phyloP scores from a whole-genome alignment of 371 early-diverging fungal species.

The Mucor mucedo region DNA sequence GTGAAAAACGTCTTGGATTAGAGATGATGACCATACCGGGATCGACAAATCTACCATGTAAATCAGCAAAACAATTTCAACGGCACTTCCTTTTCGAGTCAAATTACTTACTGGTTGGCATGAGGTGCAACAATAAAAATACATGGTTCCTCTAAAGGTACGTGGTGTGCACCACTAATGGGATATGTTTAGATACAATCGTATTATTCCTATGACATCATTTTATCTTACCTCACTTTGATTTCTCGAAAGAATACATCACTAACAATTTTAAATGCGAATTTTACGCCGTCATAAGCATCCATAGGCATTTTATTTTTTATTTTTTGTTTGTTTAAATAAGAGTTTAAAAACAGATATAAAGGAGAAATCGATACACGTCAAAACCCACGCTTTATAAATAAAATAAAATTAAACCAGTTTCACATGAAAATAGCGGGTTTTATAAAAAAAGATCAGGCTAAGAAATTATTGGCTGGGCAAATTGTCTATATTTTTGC shows the following conservation, averaged over 20 bases:
- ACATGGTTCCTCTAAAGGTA: conserved; percentile 77
- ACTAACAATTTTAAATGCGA: conserved; percentile 40
- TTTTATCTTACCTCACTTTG: conserved; percentile 36
- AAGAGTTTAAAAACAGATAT: too few species aligned
- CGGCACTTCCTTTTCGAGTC: neutral
- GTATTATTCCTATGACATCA: neutral
- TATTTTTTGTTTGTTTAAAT: too few species aligned
- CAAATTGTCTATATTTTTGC: too few species aligned
- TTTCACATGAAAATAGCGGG: too few species aligned
- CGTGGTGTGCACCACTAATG: conserved; percentile 68
- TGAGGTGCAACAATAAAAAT: conserved; percentile 89
- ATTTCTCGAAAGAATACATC: conserved; percentile 81
- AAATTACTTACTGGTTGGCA: conserved; percentile 73
- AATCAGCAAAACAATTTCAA: neutral
- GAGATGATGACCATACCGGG: conserved; percentile 78
- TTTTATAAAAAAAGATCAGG: too few species aligned
- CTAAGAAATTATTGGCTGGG: too few species aligned
- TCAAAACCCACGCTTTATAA: too few species aligned
- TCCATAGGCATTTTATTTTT: conserved; percentile 2
- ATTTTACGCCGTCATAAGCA: conserved; percentile 34
- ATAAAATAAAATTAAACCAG: too few species aligned
- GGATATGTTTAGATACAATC: neutral
- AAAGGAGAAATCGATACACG: too few species aligned
- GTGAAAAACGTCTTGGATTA: conserved; percentile 70
- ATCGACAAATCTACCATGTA: conserved; percentile 63